Evolutionary conservation across 2,329 filamentous ascomycete genomes (phyloP), one percentile per base, ranked within the genome.

Genomic region (Chrysosphaeria jannelii): DNA sequence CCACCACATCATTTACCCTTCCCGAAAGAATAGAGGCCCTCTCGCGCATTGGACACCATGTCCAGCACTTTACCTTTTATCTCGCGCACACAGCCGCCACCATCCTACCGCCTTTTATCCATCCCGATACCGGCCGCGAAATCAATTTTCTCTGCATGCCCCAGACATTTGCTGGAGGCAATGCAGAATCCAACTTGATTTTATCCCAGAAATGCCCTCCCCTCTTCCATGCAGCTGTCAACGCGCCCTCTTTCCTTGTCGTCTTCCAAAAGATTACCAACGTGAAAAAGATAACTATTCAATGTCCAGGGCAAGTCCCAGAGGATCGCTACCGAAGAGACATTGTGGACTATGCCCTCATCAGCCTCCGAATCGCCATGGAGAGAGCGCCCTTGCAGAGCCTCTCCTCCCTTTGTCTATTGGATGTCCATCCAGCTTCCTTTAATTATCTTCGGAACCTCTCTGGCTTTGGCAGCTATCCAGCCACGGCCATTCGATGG

Each of bases 171-270:
- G 38, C 55, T 55, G 14, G 60, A 52, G 25, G 58, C 52, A 21
- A 46, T 64, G 54, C 58, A 34, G 70, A 75, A 35, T 61, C 85
- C 36, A 76, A 67, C 29, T 69, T 81, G 37, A 56, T 88, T 28
- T 53, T 89, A 29, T 72, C 75, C 9, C 64, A 75, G 38, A 76
- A 89, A 44, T 89, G 88, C 36, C 74, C 75, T 24, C 74, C 78
- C 5, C 48, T 89, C 3, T 89, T 89, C 45, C 78, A 90, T 38
- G 72, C 76, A 5, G 72, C 78, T 6, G 81, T 74, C 29, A 85
- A 90, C 38, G 68, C 88, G 5, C 60, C 71, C 5, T 71, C 72
- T 19, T 89, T 90, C 46, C 65, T 81, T 34, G 55, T 63, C 31
- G 71, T 71, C 23, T 51, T 89, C 38, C 57, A 55, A 17, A 49